phyloP scores from a whole-genome alignment of 257 asterid species.

The Avicennia marina region DNA sequence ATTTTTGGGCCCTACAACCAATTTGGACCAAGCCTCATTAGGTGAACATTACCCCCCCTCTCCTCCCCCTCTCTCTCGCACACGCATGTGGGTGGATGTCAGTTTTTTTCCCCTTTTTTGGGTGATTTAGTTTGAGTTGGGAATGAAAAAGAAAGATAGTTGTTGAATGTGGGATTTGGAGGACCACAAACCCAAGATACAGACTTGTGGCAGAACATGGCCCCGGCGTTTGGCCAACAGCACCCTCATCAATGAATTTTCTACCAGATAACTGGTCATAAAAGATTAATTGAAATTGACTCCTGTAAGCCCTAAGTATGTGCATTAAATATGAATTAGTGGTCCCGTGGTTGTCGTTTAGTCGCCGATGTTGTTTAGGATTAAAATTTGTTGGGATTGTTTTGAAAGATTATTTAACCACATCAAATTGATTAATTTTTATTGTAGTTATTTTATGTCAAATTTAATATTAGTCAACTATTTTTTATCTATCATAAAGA shows the following conservation, averaged over 20 bases:
- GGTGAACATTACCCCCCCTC: too few species aligned
- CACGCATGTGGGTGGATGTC: too few species aligned
- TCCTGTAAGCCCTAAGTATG: constrained; percentile 15
- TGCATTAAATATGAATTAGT: constrained; percentile 15
- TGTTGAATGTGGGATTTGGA: constrained; percentile 17
- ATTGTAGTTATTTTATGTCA: too few species aligned
- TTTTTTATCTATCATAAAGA: too few species aligned
- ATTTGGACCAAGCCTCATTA: too few species aligned
- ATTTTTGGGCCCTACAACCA: too few species aligned
- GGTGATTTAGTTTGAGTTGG: background rate
- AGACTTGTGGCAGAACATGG: constrained; percentile 30
- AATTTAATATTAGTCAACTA: too few species aligned
- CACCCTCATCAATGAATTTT: constrained; percentile 13
- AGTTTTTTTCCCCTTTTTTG: too few species aligned
- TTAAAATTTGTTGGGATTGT: background rate
- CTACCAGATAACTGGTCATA: constrained; percentile 15
- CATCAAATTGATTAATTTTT: too few species aligned
- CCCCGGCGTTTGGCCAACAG: constrained; percentile 26
- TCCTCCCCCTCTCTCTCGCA: too few species aligned
- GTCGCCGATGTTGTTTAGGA: background rate
- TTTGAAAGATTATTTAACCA: too few species aligned
- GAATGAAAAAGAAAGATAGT: background rate
- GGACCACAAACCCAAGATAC: constrained; percentile 39
- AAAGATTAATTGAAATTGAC: constrained; percentile 27
- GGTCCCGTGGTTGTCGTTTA: constrained; percentile 15